phyloP scores from a whole-genome alignment of 1,139 yeast species.

The Debaryomycetaceae sp. region DNA sequence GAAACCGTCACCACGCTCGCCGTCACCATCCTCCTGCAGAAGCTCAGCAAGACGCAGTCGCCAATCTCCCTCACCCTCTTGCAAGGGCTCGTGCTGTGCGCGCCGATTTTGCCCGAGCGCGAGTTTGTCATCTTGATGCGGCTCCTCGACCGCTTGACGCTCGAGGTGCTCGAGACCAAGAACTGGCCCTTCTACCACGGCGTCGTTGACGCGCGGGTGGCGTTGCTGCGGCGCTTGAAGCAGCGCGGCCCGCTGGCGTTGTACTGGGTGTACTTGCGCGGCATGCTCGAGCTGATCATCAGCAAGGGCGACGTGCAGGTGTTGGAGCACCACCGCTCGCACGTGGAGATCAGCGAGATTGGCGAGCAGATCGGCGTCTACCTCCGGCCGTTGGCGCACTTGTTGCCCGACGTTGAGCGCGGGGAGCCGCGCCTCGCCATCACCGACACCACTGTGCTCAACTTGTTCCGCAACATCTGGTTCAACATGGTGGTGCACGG shows the following conservation, averaged over 20 bases:
- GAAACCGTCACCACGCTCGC: conserved; percentile 77
- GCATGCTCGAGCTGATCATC: conserved; percentile 62
- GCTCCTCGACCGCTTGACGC: conserved; percentile 37
- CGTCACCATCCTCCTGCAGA: conserved; percentile 79
- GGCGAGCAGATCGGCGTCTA: conserved; percentile 70
- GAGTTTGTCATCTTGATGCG: conserved; percentile 55
- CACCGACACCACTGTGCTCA: conserved; percentile 42
- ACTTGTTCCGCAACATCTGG: conserved; percentile 86
- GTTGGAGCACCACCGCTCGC: conserved; percentile 78
- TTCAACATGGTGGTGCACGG: conserved; percentile 93
- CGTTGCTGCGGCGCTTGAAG: conserved; percentile 47
- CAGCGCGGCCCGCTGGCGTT: conserved; percentile 42
- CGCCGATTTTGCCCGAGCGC: conserved; percentile 53
- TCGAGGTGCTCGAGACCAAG: conserved; percentile 30
- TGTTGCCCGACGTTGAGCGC: conserved; percentile 57
- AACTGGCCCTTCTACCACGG: conserved; percentile 30
- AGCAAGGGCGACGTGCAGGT: conserved; percentile 80
- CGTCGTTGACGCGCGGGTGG: conserved; percentile 45
- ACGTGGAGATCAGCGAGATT: conserved; percentile 69
- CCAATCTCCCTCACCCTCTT: conserved; percentile 41
- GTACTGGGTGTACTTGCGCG: conserved; percentile 57
- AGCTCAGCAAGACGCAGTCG: conserved; percentile 45
- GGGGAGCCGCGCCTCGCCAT: conserved; percentile 34
- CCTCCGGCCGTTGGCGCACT: conserved; percentile 69
- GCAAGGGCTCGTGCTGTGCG: conserved; percentile 55